Base-by-base conservation (phyloP, 306 rosid genomes). In the Cucumis hystrix region DNA sequence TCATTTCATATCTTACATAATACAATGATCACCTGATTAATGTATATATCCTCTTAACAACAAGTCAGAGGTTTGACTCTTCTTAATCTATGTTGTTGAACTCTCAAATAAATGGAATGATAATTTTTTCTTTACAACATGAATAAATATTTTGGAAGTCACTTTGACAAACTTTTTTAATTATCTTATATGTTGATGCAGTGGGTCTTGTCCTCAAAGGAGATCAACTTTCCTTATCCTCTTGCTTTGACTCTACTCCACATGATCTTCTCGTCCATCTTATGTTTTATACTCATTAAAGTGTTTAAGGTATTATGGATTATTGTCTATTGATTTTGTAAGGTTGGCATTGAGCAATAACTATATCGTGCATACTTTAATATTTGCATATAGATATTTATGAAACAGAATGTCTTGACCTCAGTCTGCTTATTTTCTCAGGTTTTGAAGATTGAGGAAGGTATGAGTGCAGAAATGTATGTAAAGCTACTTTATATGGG, bases 191-290 rank as follows among this genome's bases (percentile, higher is more conserved):
- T 80, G 80, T 70, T 51, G 61, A 43, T 89, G 88, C 96, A 95
- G 99, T 95, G 97, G 97, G 93, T 95, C 79, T 86, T 95, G 89
- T 95, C 99, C 2, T 95, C 99, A 12, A 95, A 95, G 87, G 97
- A 92, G 83, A 90, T 95, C 80, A 92, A 95, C 87, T 95, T 95
- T 64, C 99, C 99, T 21, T 95, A 92, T 85, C 99, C 99, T 80
- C 89, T 95, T 73, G 99, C 93, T 10, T 84, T 95, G 90, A 95
- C 99, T 77, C 92, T 95, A 51, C 96, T 95, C 81, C 99, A 95
- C 87, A 95, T 95, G 99, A 79, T 92, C 87, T 95, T 95, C 87
- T 95, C 99, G 61, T 92, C 99, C 21, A 91, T 89, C 83, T 80
- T 95, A 78, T 95, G 99, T 82, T 92, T 92, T 83, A 39, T 83